Percentiles rank a stretch among this genome's conserved stretches.
Evolutionary conservation across 768 basidiomycete species (phyloP).

Genomic region (Trametopsis cervina): DNA sequence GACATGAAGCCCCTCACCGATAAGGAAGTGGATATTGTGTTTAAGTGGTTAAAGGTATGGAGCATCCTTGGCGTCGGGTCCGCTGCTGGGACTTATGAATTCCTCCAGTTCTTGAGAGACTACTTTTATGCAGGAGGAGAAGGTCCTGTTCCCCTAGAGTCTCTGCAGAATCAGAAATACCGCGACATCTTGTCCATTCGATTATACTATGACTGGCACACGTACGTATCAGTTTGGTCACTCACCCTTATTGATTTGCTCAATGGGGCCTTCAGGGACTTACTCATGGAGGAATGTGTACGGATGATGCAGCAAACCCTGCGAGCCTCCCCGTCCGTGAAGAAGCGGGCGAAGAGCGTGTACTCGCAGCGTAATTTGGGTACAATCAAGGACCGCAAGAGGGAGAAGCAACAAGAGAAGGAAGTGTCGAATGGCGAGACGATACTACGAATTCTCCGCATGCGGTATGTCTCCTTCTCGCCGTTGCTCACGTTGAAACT

Average conservation of each 20-base stretch:
- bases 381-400: constrained; percentile 91
- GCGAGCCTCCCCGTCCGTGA: constrained; percentile 63
- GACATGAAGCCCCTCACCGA: constrained; percentile 91
- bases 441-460: constrained; percentile 90
- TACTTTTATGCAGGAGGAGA: constrained; percentile 96
- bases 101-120: constrained; percentile 77
- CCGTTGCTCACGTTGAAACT: not conserved
- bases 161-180: constrained; percentile 91
- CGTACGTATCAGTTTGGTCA: constrained; percentile 40
- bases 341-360: constrained; percentile 90
- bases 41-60: constrained; percentile 93
- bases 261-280: constrained; percentile 66
- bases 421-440: constrained; percentile 75
- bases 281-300: constrained; percentile 91
- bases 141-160: constrained; percentile 79
- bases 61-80: constrained; percentile 1
- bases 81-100: constrained; percentile 3
- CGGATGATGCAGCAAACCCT: constrained; percentile 90
- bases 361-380: constrained; percentile 91
- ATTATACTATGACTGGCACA: constrained; percentile 94
- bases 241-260: not conserved
- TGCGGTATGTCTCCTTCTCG: constrained; percentile 64
- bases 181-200: constrained; percentile 85
- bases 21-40: constrained; percentile 97
- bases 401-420: constrained; percentile 81